Conservation (phyloP, 306 rosid species). For the Prosopis cineraria region DNA sequence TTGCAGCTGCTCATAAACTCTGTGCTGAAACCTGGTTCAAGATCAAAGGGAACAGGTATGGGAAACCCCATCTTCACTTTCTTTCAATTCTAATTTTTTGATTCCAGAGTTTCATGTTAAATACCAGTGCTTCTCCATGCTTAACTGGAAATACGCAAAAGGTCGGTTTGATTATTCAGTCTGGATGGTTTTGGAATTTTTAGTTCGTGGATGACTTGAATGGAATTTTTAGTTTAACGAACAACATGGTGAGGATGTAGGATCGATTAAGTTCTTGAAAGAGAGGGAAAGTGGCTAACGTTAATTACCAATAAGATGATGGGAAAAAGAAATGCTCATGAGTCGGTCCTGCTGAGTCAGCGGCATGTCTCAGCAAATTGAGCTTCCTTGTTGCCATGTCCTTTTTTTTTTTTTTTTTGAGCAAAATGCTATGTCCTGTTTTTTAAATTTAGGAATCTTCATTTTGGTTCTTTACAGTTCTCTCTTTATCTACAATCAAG, state of each 20-base stretch:
- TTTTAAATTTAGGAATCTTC: slow-evolving; percentile 41
- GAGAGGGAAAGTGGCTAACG: slow-evolving; percentile 41
- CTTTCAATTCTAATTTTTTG: slow-evolving; percentile 3
- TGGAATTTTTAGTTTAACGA: slow-evolving; percentile 29
- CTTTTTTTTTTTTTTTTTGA: too few relatives aligned
- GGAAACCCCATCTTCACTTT: slow-evolving; percentile 34
- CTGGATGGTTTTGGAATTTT: neutral
- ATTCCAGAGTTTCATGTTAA: slow-evolving; percentile 7
- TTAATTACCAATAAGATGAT: slow-evolving; percentile 24
- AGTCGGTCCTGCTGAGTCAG: slow-evolving; percentile 41
- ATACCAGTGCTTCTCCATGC: neutral
- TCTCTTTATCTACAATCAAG: slow-evolving; percentile 34
- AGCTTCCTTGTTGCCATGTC: slow-evolving; percentile 44
- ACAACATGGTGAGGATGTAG: slow-evolving; percentile 25
- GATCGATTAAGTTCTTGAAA: slow-evolving; percentile 40
- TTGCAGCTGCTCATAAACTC: slow-evolving; percentile 86
- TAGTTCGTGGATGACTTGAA: slow-evolving; percentile 30
- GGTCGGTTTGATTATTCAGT: neutral
- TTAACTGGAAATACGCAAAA: neutral
- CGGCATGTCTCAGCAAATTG: slow-evolving; percentile 46
- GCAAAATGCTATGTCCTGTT: slow-evolving; percentile 31
- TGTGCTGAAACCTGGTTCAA: slow-evolving; percentile 99
- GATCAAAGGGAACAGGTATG: slow-evolving; percentile 90
- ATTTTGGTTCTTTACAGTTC: slow-evolving; percentile 28
- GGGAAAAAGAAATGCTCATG: slow-evolving; percentile 40